These are phyloP conservation scores for Epichloe sibirici DNA, from an alignment of 2,329 filamentous ascomycete genomes.

Conservation along the genomic window DNA sequence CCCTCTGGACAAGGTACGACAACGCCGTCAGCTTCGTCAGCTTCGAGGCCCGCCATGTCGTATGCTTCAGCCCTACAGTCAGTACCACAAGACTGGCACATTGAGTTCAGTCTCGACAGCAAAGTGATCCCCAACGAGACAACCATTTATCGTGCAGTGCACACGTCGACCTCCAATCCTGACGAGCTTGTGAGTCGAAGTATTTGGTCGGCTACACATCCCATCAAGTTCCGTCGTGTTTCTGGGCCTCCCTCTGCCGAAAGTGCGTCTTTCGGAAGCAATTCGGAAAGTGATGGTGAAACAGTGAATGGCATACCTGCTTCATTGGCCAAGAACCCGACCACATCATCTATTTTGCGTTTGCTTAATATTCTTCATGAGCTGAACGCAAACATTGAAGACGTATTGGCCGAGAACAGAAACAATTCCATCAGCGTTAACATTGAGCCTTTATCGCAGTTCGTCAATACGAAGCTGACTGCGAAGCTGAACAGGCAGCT, in stretches of 20 bases:
- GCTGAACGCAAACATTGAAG: slow-evolving; percentile 84
- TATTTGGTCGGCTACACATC: slow-evolving; percentile 82
- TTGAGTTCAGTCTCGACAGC: slow-evolving; percentile 82
- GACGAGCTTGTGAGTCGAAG: slow-evolving; percentile 61
- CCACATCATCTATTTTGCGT: slow-evolving; percentile 75
- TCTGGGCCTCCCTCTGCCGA: slow-evolving; percentile 70
- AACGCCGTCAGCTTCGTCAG: slow-evolving; percentile 41
- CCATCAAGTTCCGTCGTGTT: slow-evolving; percentile 83
- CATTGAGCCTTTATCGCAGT: slow-evolving; percentile 77
- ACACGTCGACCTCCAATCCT: slow-evolving; percentile 40
- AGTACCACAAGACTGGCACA: slow-evolving; percentile 86
- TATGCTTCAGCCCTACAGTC: slow-evolving; percentile 77
- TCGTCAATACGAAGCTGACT: slow-evolving; percentile 96
- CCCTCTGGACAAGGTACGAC: slow-evolving; percentile 29
- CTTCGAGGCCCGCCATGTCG: slow-evolving; percentile 49
- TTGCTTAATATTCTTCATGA: slow-evolving; percentile 85
- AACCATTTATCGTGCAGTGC: slow-evolving; percentile 89
- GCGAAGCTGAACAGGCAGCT: slow-evolving; percentile 95
- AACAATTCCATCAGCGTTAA: slow-evolving; percentile 59
- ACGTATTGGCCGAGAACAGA: slow-evolving; percentile 65
- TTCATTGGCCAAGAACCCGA: slow-evolving; percentile 71
- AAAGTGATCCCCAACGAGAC: slow-evolving; percentile 81
- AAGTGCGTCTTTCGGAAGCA: slow-evolving; percentile 44
- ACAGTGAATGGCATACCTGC: slow-evolving; percentile 54
- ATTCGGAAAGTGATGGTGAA: slow-evolving; percentile 36